Evolutionary conservation across 164 flowering plant genomes (phyloP).

Genomic region (Vitis labrusca): DNA sequence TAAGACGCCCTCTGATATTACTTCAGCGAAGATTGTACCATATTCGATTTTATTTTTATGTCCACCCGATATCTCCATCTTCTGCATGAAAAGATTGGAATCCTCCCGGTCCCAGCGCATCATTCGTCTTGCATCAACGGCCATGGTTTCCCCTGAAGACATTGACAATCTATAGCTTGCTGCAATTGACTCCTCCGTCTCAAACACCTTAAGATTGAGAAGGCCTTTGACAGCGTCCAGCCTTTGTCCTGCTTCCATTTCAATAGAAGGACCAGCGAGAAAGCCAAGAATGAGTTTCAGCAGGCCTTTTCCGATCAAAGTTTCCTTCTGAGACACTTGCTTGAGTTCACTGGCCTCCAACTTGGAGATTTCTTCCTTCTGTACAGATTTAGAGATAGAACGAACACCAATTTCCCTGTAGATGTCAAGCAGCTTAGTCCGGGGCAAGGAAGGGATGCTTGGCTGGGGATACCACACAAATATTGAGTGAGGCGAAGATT

Average conservation of each 20-base stretch:
- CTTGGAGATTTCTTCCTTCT: constrained; percentile 27
- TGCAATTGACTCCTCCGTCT: constrained; percentile 40
- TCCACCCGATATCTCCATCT: constrained; percentile 31
- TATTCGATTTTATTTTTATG: constrained; percentile 34
- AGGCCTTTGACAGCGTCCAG: constrained; percentile 37
- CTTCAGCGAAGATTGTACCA: constrained; percentile 52
- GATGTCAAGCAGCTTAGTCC: constrained; percentile 34
- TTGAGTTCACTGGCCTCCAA: constrained; percentile 16
- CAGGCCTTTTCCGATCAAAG: constrained; percentile 30
- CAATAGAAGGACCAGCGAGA: constrained; percentile 37
- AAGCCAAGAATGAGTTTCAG: constrained; percentile 50
- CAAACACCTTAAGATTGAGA: constrained; percentile 32
- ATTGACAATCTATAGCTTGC: constrained; percentile 32
- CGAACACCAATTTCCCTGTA: constrained; percentile 52
- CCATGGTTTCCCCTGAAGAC: constrained; percentile 31
- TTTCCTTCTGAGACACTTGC: constrained; percentile 21
- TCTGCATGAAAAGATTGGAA: constrained; percentile 40
- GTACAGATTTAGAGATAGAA: constrained; percentile 47
- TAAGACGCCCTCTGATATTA: constrained; percentile 58
- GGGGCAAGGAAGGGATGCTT: constrained; percentile 31
- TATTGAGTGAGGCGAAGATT: constrained; percentile 32
- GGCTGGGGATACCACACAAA: constrained; percentile 67
- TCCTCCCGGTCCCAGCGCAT: constrained; percentile 58
- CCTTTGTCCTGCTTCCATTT: constrained; percentile 39
- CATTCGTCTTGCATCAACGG: constrained; percentile 30